Evolutionary conservation across 192 early-diverging fungal species (phyloP).

Genomic region (Rhizophagus sp.): DNA sequence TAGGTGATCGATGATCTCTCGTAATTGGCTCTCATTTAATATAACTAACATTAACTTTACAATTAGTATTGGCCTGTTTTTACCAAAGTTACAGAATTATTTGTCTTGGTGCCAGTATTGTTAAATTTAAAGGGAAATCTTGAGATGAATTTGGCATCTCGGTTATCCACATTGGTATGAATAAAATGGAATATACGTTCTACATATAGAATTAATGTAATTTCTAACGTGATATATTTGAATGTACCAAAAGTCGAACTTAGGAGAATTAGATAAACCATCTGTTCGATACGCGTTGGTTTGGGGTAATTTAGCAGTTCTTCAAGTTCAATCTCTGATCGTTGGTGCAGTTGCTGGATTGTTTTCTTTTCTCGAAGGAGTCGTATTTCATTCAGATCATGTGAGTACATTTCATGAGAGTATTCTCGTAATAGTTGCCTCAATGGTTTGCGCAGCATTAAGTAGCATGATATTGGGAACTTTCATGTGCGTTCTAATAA

Average conservation of each 20-base stretch:
- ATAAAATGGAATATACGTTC: background rate
- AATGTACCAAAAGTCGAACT: slow-evolving; percentile 48
- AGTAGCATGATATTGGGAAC: slow-evolving; percentile 73
- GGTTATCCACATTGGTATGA: slow-evolving; percentile 73
- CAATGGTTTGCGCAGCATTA: slow-evolving; percentile 67
- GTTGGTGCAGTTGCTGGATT: slow-evolving; percentile 73
- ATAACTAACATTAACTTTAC: background rate
- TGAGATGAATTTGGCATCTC: slow-evolving; percentile 88
- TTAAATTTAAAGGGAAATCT: slow-evolving; percentile 91
- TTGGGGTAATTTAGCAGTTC: slow-evolving; percentile 71
- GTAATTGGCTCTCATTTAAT: too few species aligned
- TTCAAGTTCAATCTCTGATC: slow-evolving; percentile 72
- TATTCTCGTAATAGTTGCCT: slow-evolving; percentile 60
- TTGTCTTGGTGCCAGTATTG: slow-evolving; percentile 83
- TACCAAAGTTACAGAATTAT: slow-evolving; percentile 65
- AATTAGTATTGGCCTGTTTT: slow-evolving; percentile 71
- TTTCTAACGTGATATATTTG: background rate
- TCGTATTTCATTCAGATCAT: slow-evolving; percentile 48
- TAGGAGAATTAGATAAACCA: slow-evolving; percentile 63
- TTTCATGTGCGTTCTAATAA: slow-evolving; percentile 70
- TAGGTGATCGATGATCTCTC: slow-evolving; percentile 25
- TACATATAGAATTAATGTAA: background rate
- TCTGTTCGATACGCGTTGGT: slow-evolving; percentile 56
- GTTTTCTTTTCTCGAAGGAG: slow-evolving; percentile 64
- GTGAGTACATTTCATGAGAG: slow-evolving; percentile 47